These are phyloP conservation scores for Plasmodium reichenowi DNA, from an alignment of 169 alveolate genomes.

Conservation along the genomic window DNA sequence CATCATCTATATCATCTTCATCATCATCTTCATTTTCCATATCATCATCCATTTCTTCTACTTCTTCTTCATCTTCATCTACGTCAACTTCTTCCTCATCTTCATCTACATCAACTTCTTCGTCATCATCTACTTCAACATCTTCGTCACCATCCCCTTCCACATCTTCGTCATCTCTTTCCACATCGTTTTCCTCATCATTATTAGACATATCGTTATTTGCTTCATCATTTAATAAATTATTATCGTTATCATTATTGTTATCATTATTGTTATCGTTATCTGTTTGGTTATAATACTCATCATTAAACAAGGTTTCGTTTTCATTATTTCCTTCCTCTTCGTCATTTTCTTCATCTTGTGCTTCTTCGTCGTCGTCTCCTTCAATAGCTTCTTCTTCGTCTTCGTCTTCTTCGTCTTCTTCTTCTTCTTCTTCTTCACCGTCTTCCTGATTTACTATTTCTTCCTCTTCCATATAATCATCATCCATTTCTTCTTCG, in stretches of 20 bases:
- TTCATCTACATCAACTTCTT: conserved; percentile 5
- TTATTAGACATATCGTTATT: conserved; percentile 10
- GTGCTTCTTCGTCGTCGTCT: conserved; percentile 9
- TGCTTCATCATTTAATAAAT: conserved; percentile 3
- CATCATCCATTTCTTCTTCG: conserved; percentile 77
- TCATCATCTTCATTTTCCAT: conserved; percentile 27
- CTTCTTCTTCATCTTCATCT: conserved; percentile 9
- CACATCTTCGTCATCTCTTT: conserved; percentile 6
- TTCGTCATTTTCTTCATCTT: neutral
- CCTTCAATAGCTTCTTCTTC: conserved; percentile 8
- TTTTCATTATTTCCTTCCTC: conserved; percentile 4
- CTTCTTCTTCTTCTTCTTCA: conserved; percentile 19
- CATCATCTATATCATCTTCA: conserved; percentile 78
- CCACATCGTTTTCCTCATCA: conserved; percentile 28
- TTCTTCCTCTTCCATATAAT: conserved; percentile 48
- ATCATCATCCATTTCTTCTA: conserved; percentile 11
- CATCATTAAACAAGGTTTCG: neutral
- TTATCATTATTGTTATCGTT: neutral
- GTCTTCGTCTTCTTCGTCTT: conserved; percentile 13
- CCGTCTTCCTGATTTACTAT: conserved; percentile 14
- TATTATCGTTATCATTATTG: neutral
- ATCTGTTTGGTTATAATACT: conserved; percentile 1
- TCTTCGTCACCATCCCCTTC: conserved; percentile 12
- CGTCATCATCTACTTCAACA: conserved; percentile 14
- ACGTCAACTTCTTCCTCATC: conserved; percentile 4